phyloP scores from a whole-genome alignment of 441 rosid genomes.

The Geranium incanum region DNA sequence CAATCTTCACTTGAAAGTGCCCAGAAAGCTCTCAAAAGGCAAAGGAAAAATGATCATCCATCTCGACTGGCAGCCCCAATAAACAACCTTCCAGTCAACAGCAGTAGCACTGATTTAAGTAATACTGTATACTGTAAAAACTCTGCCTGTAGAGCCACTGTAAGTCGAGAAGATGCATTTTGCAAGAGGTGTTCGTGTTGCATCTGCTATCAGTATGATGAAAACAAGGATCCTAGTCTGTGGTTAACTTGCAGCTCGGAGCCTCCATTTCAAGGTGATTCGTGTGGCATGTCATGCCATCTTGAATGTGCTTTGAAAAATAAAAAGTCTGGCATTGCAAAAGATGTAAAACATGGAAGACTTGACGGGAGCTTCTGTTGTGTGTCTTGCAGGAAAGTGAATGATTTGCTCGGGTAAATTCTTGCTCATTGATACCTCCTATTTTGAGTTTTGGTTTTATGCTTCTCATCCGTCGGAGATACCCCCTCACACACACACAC shows the following conservation, averaged over 20 bases:
- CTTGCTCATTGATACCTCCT: conserved; percentile 2
- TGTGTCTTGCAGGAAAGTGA: conserved; percentile 63
- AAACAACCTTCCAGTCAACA: conserved; percentile 30
- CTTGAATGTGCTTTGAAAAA: conserved; percentile 77
- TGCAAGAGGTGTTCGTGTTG: conserved; percentile 95
- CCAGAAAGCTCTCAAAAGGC: conserved; percentile 54
- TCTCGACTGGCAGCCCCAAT: conserved; percentile 48
- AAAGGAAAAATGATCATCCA: conserved; percentile 71
- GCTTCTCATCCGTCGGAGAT: background rate
- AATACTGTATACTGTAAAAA: conserved; percentile 58
- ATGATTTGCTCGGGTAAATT: conserved; percentile 77
- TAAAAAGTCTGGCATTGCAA: conserved; percentile 57
- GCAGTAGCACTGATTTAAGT: conserved; percentile 24
- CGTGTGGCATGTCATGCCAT: conserved; percentile 88
- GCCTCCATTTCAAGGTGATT: conserved; percentile 52
- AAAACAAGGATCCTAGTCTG: conserved; percentile 91
- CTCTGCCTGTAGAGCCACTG: conserved; percentile 74
- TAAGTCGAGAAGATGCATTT: conserved; percentile 52
- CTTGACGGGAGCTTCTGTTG: conserved; percentile 76
- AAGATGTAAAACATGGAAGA: conserved; percentile 35
- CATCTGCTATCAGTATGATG: conserved; percentile 72
- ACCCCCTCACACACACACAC: too few species aligned
- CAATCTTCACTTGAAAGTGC: conserved; percentile 33
- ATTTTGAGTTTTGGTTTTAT: background rate
- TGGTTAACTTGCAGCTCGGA: conserved; percentile 81